Base-by-base conservation (phyloP, 139 green algal genomes). In the Picochlorum costavermella region DNA sequence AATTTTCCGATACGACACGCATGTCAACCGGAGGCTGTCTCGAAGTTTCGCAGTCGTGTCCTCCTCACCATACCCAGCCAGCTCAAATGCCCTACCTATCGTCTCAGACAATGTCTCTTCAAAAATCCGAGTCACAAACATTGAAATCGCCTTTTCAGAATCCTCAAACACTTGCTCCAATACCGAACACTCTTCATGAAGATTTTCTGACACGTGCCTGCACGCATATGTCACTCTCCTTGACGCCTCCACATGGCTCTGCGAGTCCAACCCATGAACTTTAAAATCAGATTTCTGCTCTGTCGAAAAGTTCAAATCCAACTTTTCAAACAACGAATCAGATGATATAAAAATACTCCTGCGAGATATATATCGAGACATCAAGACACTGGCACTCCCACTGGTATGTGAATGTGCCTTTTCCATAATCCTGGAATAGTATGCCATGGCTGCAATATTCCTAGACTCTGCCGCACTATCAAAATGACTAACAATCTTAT, bases 341-440 rank as follows among this genome's bases (percentile, higher is more conserved):
- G 50, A 59, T 55, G 68, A 68, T 11, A 72, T 79, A 68, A 85
- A 85, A 55, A 85, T 70, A 12, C 67, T 64, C 30, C 73, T 60
- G 16, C 71, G 78, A 44, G 69, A 69, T 56, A 85, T 84, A 68
- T 85, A 85, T 10, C 78, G 58, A 65, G 79, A 69, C 29, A 72
- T 51, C 10, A 79, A 48, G 29, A 50, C 8, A 30, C 26, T 20
- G 23, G 12, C 23, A 31, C 63, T 17, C 28, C 63, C 26, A 25
- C 16, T n/a, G 12, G 14, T 26, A 53, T 14, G 17, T 11, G 17
- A 28, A 23, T 53, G 46, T 25, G 37, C 76, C 51, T 81, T 58
- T 3, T 64, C 68, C 83, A 90, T 90, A 68, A 85, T 83, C 46
- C 50, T 43, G 6, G 82, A 81, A 57, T 77, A 86, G 66, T 79